These are phyloP conservation scores for Microbotryum violaceum DNA, from an alignment of 1,284 basidiomycete genomes.

Conservation along the genomic window DNA sequence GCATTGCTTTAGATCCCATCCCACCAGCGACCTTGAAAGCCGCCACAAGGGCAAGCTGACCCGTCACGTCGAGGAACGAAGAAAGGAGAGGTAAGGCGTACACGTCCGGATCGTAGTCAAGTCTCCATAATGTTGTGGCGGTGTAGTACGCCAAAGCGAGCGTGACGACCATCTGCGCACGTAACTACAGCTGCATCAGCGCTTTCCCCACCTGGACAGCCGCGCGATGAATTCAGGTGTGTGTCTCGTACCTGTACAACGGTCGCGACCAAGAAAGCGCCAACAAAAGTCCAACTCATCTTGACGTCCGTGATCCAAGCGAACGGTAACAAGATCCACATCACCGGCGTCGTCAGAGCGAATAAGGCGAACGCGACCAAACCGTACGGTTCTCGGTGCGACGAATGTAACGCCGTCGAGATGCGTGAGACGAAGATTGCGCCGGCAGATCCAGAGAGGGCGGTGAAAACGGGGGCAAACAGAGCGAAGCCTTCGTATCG, in stretches of 20 bases:
- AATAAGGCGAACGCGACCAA: constrained; percentile 53
- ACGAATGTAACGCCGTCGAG: constrained; percentile 71
- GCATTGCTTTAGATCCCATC: neutral
- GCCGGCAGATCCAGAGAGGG: constrained; percentile 77
- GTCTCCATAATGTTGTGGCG: constrained; percentile 74
- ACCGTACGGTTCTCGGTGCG: constrained; percentile 34
- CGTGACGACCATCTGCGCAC: constrained; percentile 9
- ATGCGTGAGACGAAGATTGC: constrained; percentile 86
- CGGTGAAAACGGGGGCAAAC: constrained; percentile 81
- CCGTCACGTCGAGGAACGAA: constrained; percentile 81
- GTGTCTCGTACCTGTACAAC: constrained; percentile 57
- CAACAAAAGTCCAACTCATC: constrained; percentile 58
- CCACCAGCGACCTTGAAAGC: constrained; percentile 43
- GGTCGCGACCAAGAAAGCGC: constrained; percentile 58
- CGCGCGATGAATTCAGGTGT: neutral
- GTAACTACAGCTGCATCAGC: neutral
- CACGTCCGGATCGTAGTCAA: constrained; percentile 78
- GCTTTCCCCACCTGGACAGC: neutral
- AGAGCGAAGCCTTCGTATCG: constrained; percentile 81
- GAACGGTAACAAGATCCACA: constrained; percentile 61
- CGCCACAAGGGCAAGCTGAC: constrained; percentile 63
- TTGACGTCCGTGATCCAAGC: constrained; percentile 59
- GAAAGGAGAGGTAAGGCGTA: constrained; percentile 89
- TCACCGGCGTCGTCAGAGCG: constrained; percentile 64
- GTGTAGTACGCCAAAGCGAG: constrained; percentile 40